Conservation (phyloP, 257 asterid genomes). For the Jacaranda copaia region DNA sequence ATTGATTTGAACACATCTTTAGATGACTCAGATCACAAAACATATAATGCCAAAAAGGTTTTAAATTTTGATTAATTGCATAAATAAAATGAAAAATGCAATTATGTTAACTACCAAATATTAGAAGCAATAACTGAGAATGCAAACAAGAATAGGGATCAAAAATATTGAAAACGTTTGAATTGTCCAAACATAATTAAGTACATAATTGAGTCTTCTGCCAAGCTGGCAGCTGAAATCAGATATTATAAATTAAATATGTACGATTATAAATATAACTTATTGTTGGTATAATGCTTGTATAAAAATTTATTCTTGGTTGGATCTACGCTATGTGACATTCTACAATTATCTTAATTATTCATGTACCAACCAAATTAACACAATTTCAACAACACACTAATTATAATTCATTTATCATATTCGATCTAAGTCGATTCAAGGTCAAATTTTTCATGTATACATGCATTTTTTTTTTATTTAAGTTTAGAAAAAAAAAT, state of each 20-base stretch:
- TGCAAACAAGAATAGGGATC: not conserved
- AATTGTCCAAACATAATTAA: not conserved
- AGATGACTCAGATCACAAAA: not conserved
- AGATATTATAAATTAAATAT: not conserved
- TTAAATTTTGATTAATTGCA: not conserved
- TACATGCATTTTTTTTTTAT: no score
- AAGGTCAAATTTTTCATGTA: no score
- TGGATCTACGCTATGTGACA: not conserved
- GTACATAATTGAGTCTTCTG: not conserved
- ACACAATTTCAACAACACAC: no score
- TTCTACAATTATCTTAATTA: constrained; percentile 8
- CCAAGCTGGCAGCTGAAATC: constrained; percentile 37
- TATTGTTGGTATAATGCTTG: constrained; percentile 9
- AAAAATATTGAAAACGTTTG: not conserved
- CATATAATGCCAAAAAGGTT: not conserved
- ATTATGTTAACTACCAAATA: not conserved
- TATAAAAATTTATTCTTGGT: not conserved
- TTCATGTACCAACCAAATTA: no score
- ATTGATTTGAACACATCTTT: no score
- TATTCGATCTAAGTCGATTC: no score
- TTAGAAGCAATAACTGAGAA: not conserved
- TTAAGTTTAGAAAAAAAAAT: no score
- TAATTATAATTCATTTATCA: no score
- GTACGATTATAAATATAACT: not conserved
- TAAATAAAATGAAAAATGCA: constrained; percentile 1